Base-by-base conservation (phyloP, 1,284 basidiomycete genomes). In the Inonotus obliquus region DNA sequence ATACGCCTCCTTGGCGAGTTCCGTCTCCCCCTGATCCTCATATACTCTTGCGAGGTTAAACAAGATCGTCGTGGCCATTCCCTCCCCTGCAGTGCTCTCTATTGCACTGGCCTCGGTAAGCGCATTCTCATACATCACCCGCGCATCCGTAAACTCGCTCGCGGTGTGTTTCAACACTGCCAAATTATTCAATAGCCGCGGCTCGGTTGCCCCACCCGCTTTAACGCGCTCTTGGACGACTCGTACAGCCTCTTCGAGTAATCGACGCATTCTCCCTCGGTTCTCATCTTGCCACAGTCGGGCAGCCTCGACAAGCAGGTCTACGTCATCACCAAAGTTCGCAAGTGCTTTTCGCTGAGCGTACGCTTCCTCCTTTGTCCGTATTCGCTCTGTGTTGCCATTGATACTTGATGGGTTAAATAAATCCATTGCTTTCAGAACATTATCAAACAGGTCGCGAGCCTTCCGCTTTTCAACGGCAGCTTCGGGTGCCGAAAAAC, bases 11-110 rank as follows among this genome's bases (percentile, higher is more conserved):
- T 82, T 86, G 10, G 94, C 94, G 67, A 87, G 81, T 1, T 74
- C 77, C 2, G 81, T 78, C 48, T 92, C 86, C 0, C 89, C 88
- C 60, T 84, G 79, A 59, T 94, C 91, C 72, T 98, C 95, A 68
- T 93, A 94, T 14, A 90, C 86, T 61, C 94, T 79, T 0, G 89
- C 95, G 17, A 96, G 83, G 70, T 98, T 97, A 74, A 93, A 97
- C 55, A 94, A 74, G 35, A 94, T 83, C 0, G 91, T 87, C 0
- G 92, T 94, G 52, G 90, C 86, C 73, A 91, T 81, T 1, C 78
- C 81, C 69, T 92, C 89, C 0, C 81, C 81, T 23, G 78, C 76
- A 35, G 82, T 81, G 1, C 80, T 71, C 2, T 74, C 77, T 17
- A 82, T 75, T 29, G 72, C 71, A 1, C 82, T 73, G 1, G 83